These are phyloP conservation scores for Neocallimastix lanati DNA, from an alignment of 192 early-diverging fungal species.

Conservation along the genomic window DNA sequence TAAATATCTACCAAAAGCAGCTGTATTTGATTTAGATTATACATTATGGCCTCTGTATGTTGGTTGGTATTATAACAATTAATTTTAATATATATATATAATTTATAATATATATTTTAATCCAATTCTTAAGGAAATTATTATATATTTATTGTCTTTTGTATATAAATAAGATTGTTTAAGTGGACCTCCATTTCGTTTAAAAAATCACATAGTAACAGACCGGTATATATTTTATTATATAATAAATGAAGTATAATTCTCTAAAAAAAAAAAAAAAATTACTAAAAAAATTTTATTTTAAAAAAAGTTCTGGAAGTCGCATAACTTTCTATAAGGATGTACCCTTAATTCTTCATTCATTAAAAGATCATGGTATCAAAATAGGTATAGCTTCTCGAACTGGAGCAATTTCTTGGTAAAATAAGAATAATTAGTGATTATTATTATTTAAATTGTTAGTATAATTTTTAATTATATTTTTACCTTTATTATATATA, in stretches of 20 bases:
- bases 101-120: too few species aligned
- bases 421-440: not conserved
- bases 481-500: too few species aligned
- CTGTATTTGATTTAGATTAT: not conserved
- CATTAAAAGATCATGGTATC: not conserved
- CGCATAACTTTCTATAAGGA: not conserved
- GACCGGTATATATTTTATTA: not conserved
- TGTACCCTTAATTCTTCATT: not conserved
- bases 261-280: too few species aligned
- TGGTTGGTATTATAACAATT: not conserved
- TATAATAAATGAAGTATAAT: too few species aligned
- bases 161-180: not conserved
- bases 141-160: not conserved
- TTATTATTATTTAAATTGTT: too few species aligned
- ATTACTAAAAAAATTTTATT: not conserved
- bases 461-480: too few species aligned
- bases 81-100: too few species aligned
- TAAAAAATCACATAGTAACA: not conserved
- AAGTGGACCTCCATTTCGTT: not conserved
- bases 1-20: not conserved
- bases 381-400: not conserved
- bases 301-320: not conserved
- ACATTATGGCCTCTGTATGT: not conserved
- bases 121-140: too few species aligned
- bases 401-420: not conserved